Evolutionary conservation across 768 basidiomycete species (phyloP), one percentile per base, ranked within the genome.

Genomic region (Boletus vinaceobasis): DNA sequence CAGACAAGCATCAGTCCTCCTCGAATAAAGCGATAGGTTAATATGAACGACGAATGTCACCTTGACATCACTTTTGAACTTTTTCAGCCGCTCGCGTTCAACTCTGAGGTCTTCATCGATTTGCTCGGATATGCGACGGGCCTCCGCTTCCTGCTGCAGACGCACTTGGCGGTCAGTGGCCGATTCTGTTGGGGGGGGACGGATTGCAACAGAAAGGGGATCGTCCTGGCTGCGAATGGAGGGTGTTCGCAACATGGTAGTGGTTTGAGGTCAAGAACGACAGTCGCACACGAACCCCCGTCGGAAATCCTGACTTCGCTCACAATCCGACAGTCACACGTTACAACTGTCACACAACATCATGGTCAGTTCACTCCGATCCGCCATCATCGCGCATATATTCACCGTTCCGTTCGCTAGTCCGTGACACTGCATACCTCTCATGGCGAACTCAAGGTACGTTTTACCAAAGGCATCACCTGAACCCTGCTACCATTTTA

Each of bases 361-460:
- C 5, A 71, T 74, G 65, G 71, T 69, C 6, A 47, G 66, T 68
- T 50, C 32, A 47, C 37, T 58, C 54, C 38, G 42, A 50, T 63
- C 64, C 60, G 60, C 53, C 64, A 64, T 48, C 62, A 66, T 62
- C 60, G 50, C 48, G 65, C 58, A 38, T 55, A 49, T 31, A 55
- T 43, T 59, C 62, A 55, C 43, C 39, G 15, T 44, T 36, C 8
- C 19, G 45, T 31, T 47, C 17, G 37, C 57, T 38, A 93, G 95
- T 96, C 96, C 53, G 94, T 97, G 38, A 98, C 95, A 7, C 78
- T 98, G 48, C 88, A 98, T 71, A 98, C 95, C 0, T 83, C 87
- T n/a, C 87, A 87, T 64, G 95, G 95, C 17, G 96, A 98, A 57
- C 78, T 98, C 72, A 98, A 98, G 84, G 93, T 91, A 64, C 45